Evolutionary conservation across 2,329 filamentous ascomycete species (phyloP), one percentile per base, ranked within the genome.

Genomic region (Diaporthe nobilis): DNA sequence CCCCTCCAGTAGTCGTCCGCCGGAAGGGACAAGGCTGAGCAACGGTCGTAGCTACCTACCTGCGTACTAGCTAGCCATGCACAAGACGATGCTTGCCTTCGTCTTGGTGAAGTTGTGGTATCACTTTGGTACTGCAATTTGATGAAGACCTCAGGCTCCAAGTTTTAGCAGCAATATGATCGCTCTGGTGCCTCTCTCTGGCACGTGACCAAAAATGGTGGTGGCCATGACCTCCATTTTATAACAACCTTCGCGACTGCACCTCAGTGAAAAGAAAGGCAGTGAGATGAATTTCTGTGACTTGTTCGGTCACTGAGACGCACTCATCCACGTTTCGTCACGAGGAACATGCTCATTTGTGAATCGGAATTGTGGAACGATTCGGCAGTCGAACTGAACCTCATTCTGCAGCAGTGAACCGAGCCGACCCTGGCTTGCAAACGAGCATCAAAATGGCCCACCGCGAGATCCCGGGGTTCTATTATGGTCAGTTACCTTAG

Each of bases 381-480:
- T 61, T 42, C 12, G 31, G 22, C 13, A 17, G 25, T 31, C 39
- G 25, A 65, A 22, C 4, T 7, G 7, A 28, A 15, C n/a, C 25
- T 61, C 37, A 28, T 22, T 49, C 10, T 47, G 25, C 17, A 4
- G 13, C 31, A 13, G 34, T 42, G 47, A 51, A 34, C 31, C 20
- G 47, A 20, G 20, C 8, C 22, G n/a, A 31, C 4, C 2, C 58
- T 22, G 20, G 15, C 20, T 42, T 5, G 25, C 39, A 20, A 37
- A 20, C 1, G 9, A 7, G 12, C 10, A 25, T 20, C 25, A 55
- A 25, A 2, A 73, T 73, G 71, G 31, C 22, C 2, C 25, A 55
- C 25, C 47, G 75, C 15, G 75, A 78, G 1, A 75, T 78, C 12
- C 77, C 77, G 3, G 77, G 77, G 5, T 78, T 75, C 58, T 78